Conservation (phyloP, 768 basidiomycete genomes). For the Hydnum rufescens region DNA sequence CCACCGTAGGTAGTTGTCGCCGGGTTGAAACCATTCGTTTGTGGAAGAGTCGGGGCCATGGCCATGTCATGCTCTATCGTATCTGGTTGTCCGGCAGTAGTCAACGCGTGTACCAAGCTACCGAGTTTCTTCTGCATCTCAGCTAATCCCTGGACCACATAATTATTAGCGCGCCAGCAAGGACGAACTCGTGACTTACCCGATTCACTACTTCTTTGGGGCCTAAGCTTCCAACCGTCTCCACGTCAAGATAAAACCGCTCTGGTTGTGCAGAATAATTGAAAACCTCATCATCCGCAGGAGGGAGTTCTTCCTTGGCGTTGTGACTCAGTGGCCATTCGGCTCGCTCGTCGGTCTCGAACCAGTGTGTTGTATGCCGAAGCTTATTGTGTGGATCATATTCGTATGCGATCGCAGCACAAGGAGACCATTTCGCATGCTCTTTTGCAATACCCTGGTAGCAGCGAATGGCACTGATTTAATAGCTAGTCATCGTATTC, state of each 20-base stretch:
- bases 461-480: not conserved
- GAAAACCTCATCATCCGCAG: conserved; percentile 63
- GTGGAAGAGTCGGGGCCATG: not conserved
- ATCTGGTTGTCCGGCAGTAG: not conserved
- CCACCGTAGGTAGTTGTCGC: not conserved
- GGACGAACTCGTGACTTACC: conserved; percentile 22
- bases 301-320: conserved; percentile 62
- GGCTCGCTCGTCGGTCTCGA: conserved; percentile 50
- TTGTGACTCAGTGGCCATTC: conserved; percentile 93
- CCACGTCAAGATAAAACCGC: conserved; percentile 87
- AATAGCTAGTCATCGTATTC: too few species aligned
- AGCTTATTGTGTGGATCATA: conserved; percentile 97
- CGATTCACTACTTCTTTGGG: conserved; percentile 82
- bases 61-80: not conserved
- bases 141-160: not conserved
- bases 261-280: conserved; percentile 75
- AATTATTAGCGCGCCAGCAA: not conserved
- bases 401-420: conserved; percentile 86
- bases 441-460: conserved; percentile 91
- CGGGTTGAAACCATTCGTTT: not conserved
- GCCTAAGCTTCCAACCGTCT: conserved; percentile 76
- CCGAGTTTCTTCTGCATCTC: conserved; percentile 2
- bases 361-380: conserved; percentile 92
- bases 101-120: not conserved
- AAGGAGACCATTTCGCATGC: conserved; percentile 98